Conservation (phyloP, 441 rosid genomes). For the Eruca vesicaria region DNA sequence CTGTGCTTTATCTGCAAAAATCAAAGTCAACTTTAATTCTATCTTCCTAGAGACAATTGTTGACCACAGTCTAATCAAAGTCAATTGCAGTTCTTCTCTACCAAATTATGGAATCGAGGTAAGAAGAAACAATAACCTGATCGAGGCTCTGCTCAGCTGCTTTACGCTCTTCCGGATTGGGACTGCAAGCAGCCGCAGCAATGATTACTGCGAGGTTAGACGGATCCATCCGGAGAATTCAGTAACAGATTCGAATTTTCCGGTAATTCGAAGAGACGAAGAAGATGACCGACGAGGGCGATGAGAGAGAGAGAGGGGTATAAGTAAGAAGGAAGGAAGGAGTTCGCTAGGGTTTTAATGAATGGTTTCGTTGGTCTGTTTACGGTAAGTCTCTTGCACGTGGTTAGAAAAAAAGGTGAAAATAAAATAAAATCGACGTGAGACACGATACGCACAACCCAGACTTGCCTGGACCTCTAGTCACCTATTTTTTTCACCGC, state of each 20-base stretch:
- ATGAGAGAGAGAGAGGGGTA: neutral
- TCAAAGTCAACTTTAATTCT: neutral
- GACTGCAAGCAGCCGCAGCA: constrained; percentile 89
- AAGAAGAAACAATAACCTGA: constrained; percentile 49
- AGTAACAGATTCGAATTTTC: neutral
- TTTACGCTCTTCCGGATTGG: constrained; percentile 83
- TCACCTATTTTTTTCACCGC: neutral
- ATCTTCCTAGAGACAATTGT: neutral
- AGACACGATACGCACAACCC: neutral
- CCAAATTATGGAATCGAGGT: neutral
- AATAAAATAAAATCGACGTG: constrained; percentile 3
- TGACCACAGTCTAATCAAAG: constrained; percentile 25
- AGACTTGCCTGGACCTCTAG: constrained; percentile 24
- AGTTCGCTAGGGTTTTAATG: constrained; percentile 60
- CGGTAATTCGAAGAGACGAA: constrained; percentile 31
- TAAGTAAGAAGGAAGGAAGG: constrained; percentile 7
- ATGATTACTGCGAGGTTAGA: constrained; percentile 66
- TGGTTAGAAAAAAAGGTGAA: constrained; percentile 29
- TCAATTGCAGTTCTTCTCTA: neutral
- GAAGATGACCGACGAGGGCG: neutral
- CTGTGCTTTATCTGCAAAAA: constrained; percentile 67
- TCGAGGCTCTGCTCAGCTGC: constrained; percentile 89
- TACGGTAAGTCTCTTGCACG: neutral
- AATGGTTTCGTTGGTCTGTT: constrained; percentile 26
- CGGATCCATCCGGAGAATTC: constrained; percentile 67